Evolutionary conservation across 768 basidiomycete species (phyloP), one percentile per base, ranked within the genome.

Genomic region (Mycena amicta): DNA sequence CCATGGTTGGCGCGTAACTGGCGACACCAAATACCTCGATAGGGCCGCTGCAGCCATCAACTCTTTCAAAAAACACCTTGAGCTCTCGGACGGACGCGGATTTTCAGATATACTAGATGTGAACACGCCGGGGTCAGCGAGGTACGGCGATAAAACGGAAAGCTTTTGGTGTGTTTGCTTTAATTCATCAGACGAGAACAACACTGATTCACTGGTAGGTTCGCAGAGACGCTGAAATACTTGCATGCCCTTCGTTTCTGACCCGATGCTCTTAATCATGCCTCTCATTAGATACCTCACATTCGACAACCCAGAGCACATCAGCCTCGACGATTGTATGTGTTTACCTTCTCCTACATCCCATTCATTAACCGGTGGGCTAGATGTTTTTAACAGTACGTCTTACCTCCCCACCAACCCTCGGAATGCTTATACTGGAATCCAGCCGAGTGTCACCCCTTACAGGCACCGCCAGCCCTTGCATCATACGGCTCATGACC

Each of bases 1-100:
- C 72, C 81, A 84, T 55, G 83, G 83, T 4, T 84, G 79, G 79
- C 79, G 83, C 27, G 73, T 72, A 23, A 66, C 81, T 0, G 83
- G 83, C 3, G 66, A 84, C 55, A 65, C 65, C 12, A 80, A 78
- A 58, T 84, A 83, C 66, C 72, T 78, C 37, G 63, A 80, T 50
- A 75, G 78, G 22, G 81, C 83, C 1, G 73, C 66, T 5, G 68
- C 65, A 6, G 81, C 80, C 6, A 68, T 78, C 27, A 16, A 65
- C 39, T 77, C 73, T 54, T 79, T 84, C 68, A 67, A 76, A 59
- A 72, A 67, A 43, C 80, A 70, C 63, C 68, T 81, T 4, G n/a
- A 28, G 22, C 55, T 54, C 18, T 49, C 52, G 1, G 25, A 40
- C 28, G 50, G 20, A 0, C 53, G 25, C 15, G 80, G 72, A 3